Evolutionary conservation across 768 basidiomycete genomes (phyloP).

Genomic region (Butyriboletus loyo): DNA sequence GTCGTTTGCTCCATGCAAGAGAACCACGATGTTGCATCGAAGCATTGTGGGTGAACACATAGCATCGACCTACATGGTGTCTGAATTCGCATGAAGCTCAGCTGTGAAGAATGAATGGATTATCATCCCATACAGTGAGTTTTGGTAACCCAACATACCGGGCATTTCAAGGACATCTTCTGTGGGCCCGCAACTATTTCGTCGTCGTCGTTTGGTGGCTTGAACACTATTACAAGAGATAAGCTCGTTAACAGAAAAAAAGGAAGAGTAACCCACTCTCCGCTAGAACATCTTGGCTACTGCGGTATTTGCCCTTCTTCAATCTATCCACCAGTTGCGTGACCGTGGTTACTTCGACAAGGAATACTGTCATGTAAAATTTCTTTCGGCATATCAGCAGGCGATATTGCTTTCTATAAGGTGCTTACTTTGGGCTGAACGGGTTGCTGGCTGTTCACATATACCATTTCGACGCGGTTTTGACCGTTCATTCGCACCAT

Average conservation of each 20-base stretch:
- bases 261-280: slow-evolving; percentile 51
- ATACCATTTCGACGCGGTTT: slow-evolving; percentile 84
- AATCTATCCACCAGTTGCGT: slow-evolving; percentile 67
- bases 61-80: slow-evolving; percentile 83
- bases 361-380: slow-evolving; percentile 80
- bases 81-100: slow-evolving; percentile 82
- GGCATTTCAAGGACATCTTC: slow-evolving; percentile 91
- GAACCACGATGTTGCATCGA: slow-evolving; percentile 93
- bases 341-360: slow-evolving; percentile 76
- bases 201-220: slow-evolving; percentile 67
- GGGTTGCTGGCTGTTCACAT: slow-evolving; percentile 85
- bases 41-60: slow-evolving; percentile 92
- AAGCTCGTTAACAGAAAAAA: neutral
- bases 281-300: slow-evolving; percentile 59
- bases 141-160: slow-evolving; percentile 51
- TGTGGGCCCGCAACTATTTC: slow-evolving; percentile 90
- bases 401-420: neutral
- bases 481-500: slow-evolving; percentile 38
- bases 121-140: neutral
- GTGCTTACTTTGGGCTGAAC: slow-evolving; percentile 61
- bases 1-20: slow-evolving; percentile 96
- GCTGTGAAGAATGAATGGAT: slow-evolving; percentile 35
- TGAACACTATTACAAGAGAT: slow-evolving; percentile 47
- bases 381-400: slow-evolving; percentile 65
- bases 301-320: slow-evolving; percentile 62